Evolutionary conservation across 768 basidiomycete genomes (phyloP).

Genomic region (Tulasnella calospora): DNA sequence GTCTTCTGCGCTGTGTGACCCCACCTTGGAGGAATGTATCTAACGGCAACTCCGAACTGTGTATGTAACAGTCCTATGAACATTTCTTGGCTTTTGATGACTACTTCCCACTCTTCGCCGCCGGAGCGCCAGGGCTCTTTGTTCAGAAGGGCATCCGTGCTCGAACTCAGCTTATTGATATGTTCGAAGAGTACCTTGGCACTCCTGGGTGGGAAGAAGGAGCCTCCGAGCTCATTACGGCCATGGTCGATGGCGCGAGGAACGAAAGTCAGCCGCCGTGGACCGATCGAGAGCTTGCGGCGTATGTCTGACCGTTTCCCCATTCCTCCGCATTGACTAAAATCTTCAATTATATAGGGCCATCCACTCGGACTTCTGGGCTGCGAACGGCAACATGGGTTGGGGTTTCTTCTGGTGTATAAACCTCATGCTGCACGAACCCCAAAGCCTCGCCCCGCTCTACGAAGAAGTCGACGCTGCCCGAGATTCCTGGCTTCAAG

Average conservation of each 20-base stretch:
- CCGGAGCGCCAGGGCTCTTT: constrained; percentile 20
- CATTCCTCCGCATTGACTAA: not conserved
- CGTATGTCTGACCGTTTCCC: not conserved
- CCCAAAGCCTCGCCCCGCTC: not conserved
- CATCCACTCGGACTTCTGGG: constrained; percentile 23
- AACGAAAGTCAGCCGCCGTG: not conserved
- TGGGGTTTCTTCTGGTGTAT: constrained; percentile 21
- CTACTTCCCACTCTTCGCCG: constrained; percentile 23
- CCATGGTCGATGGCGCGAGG: not conserved
- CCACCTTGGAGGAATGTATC: not conserved
- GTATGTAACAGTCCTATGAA: not conserved
- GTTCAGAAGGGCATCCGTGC: constrained; percentile 9
- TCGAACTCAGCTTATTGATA: constrained; percentile 11
- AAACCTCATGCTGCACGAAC: constrained; percentile 12
- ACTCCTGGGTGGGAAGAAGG: not conserved
- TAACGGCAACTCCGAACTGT: not conserved
- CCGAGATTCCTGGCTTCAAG: not conserved
- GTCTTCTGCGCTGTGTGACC: not conserved
- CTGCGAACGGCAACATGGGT: constrained; percentile 26
- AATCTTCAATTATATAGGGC: not conserved
- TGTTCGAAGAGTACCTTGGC: not conserved
- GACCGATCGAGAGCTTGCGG: not conserved
- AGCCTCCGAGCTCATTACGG: not conserved
- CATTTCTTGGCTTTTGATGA: constrained; percentile 26
- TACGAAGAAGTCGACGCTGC: constrained; percentile 15